Conservation (phyloP, 108 stramenopile genomes). For the Aurantiochytrium sp. region DNA sequence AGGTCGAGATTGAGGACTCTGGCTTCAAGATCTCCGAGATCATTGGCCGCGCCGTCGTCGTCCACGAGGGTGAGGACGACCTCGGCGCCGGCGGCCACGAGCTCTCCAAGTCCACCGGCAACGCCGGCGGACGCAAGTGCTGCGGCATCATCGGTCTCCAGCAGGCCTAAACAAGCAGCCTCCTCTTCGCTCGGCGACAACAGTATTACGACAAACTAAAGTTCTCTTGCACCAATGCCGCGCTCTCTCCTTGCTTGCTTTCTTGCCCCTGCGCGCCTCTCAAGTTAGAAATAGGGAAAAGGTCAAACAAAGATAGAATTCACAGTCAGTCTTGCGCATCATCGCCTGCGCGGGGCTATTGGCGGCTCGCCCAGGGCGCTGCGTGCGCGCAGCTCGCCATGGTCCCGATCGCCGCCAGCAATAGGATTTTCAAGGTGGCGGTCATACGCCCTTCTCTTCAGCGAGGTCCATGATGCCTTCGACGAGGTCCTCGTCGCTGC, state of each 20-base stretch:
- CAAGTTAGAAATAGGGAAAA: too few species aligned
- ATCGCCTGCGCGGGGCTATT: too few species aligned
- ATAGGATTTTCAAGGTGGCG: too few species aligned
- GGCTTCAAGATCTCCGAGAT: slow-evolving; percentile 77
- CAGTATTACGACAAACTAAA: too few species aligned
- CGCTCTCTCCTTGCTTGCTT: too few species aligned
- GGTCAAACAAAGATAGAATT: too few species aligned
- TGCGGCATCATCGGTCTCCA: slow-evolving; percentile 81
- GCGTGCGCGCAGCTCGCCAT: too few species aligned
- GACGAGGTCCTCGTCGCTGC: not conserved
- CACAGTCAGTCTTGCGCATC: too few species aligned
- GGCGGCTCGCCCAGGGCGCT: too few species aligned
- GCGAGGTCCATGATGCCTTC: not conserved
- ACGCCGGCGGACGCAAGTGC: slow-evolving; percentile 75
- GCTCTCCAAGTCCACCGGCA: slow-evolving; percentile 72
- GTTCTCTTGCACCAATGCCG: too few species aligned
- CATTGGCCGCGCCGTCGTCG: slow-evolving; percentile 78
- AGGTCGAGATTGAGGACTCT: slow-evolving; percentile 69
- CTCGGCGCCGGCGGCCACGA: slow-evolving; percentile 84
- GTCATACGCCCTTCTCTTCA: not conserved
- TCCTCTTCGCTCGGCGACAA: not conserved
- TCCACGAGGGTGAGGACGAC: slow-evolving; percentile 81
- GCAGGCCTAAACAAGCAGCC: not conserved
- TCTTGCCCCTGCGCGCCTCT: too few species aligned
- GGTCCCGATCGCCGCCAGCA: too few species aligned